Evolutionary conservation across 2,329 filamentous ascomycete species (phyloP), one percentile per base, ranked within the genome.

Genomic region (Blastomyces parvus): DNA sequence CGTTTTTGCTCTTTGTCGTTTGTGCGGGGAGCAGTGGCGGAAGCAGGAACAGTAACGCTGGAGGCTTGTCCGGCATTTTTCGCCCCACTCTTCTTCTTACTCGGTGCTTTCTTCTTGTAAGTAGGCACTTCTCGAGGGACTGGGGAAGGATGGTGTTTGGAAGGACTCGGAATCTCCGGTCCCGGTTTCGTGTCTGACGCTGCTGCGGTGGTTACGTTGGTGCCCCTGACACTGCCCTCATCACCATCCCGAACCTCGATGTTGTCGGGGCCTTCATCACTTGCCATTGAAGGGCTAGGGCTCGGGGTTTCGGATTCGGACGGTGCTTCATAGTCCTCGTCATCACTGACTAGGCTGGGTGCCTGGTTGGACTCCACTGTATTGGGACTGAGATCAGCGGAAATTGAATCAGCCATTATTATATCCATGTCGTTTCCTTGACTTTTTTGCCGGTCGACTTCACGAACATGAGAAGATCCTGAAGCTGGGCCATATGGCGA

Each of bases 331-430:
- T 88, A 90, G 72, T 91, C 88, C 69, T 88, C 71, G 71, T 91
- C 88, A 74, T 92, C 89, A 75, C 88, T 90, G 71, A 91, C 88
- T 59, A 92, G 81, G 69, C 88, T 91, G 27, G 89, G 89, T 9
- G 89, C 88, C 67, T 89, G 89, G 74, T 90, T 90, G 73, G 87
- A 88, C 60, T 87, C 81, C 55, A 86, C 76, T 0, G 87, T 88
- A 69, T 86, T 85, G 5, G 88, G 88, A 69, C 87, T 90, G 63
- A 89, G 75, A 62, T 89, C 85, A 57, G 81, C 79, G 40, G 71
- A 65, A 19, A 70, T 71, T 44, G 73, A 70, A 22, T 73, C 62
- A 56, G 60, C 56, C 46, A 69, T 69, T 46, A n/a, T 11, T 46
- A n/a, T 11, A 62, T 86, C 84, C 71, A 85, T 79, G 63, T 85